These are phyloP conservation scores for Chimonanthus salicifolius DNA, from an alignment of 164 flowering plant genomes.

Conservation along the genomic window DNA sequence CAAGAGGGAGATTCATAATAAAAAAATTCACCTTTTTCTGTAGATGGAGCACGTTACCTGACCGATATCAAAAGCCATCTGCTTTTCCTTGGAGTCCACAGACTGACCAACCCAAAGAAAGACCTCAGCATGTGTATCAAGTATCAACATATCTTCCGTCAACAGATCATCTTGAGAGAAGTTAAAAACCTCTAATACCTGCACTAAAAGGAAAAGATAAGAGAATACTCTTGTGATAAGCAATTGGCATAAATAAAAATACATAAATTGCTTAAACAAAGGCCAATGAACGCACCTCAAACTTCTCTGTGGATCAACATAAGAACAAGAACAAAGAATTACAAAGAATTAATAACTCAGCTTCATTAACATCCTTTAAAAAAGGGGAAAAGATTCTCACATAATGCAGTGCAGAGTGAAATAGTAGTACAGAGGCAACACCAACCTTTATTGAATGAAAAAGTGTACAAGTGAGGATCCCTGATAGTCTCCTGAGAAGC, in stretches of 20 bases:
- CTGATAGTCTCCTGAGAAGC: slow-evolving; percentile 51
- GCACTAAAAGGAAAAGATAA: slow-evolving; percentile 10
- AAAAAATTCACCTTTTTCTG: not conserved
- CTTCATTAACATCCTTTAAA: slow-evolving; percentile 2
- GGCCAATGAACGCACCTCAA: slow-evolving; percentile 55
- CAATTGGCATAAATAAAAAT: not conserved
- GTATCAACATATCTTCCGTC: slow-evolving; percentile 89
- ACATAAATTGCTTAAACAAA: slow-evolving; percentile 2
- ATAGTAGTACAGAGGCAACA: slow-evolving; percentile 4
- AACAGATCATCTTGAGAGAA: slow-evolving; percentile 94
- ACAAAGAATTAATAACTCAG: slow-evolving; percentile 22
- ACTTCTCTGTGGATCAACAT: slow-evolving; percentile 68
- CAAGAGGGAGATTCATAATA: not conserved
- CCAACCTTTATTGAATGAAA: slow-evolving; percentile 73
- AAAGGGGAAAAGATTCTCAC: not conserved
- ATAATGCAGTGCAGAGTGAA: not conserved
- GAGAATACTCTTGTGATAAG: not conserved
- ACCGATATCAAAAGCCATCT: slow-evolving; percentile 81
- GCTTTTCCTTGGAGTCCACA: slow-evolving; percentile 83
- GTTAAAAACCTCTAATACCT: slow-evolving; percentile 90
- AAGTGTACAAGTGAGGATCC: slow-evolving; percentile 88
- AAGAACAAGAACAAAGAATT: slow-evolving; percentile 16
- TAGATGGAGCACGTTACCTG: slow-evolving; percentile 42
- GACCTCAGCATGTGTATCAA: slow-evolving; percentile 95
- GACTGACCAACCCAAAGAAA: slow-evolving; percentile 97